Evolutionary conservation across 768 basidiomycete genomes (phyloP), one percentile per base, ranked within the genome.

Genomic region (Flagelloscypha sp.): DNA sequence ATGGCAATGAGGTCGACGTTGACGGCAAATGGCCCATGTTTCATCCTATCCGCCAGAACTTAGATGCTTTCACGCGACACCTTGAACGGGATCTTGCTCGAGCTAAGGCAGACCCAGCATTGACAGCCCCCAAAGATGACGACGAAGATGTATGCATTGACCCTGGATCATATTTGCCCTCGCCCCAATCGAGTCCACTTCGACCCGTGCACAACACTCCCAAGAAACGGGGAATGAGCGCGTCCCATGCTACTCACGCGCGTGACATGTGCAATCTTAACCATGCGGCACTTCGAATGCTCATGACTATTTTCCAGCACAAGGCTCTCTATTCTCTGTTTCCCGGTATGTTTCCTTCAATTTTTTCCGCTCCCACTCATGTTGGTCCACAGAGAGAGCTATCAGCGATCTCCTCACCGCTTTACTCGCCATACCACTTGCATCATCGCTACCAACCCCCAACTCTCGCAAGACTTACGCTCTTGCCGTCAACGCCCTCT

Each of bases 381-480:
- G n/a, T n/a, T n/a, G n/a, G n/a, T n/a, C n/a, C n/a, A n/a, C n/a
- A n/a, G 44, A 85, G 84, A 78, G 35, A 55, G 50, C 17, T 73
- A 85, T 41, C 65, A 86, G 4, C 55, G 63, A 61, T 20, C 72
- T 90, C 38, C 53, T 89, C 22, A 71, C 74, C 2, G 66, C 69
- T 8, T 63, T 83, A 7, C 61, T 89, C 7, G 74, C 79, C 6
- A 85, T 90, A 41, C 85, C 85, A 2, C 61, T 86, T 15, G 72
- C 81, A 0, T 61, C 69, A 4, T 62, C 70, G 18, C 56, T 90
- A 1, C 87, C 85, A 3, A 87, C 85, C 5, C 82, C 82, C 5
- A 88, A 88, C 50, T 72, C 83, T 8, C 75, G 87, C n/a, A 90
- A 90, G 54, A 89, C 87, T 1, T 86, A 73, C 39, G 84, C 83